A percentile compares a stretch with the other conserved stretches of the same genome.
phyloP scores from a whole-genome alignment of 345 rosid genomes.

The Isatis tinctoria region DNA sequence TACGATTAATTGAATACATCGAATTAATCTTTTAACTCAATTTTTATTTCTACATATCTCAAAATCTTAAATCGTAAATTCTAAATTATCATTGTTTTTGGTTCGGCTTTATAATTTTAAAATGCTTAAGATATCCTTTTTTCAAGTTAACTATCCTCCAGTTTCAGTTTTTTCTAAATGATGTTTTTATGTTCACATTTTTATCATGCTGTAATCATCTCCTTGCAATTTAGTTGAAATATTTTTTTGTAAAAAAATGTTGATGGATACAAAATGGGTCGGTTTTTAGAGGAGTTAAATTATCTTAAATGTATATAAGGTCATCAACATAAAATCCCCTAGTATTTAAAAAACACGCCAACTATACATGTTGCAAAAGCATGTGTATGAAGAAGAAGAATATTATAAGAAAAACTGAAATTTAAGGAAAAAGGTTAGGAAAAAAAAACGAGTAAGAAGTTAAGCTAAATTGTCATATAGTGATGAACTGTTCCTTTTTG shows the following conservation, averaged over 20 bases:
- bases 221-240: no score
- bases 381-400: not conserved
- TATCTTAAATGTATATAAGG: not conserved
- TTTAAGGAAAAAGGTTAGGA: not conserved
- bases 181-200: no score
- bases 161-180: no score
- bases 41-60: no score
- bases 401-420: not conserved
- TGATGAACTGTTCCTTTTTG: constrained; percentile 20
- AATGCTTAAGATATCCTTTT: no score
- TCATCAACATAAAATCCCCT: not conserved
- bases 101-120: no score
- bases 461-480: constrained; percentile 16
- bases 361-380: constrained; percentile 11
- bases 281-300: not conserved
- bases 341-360: not conserved
- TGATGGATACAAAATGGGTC: constrained; percentile 12
- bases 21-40: no score
- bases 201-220: no score
- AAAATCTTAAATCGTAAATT: no score
- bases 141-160: no score
- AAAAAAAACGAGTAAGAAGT: not conserved
- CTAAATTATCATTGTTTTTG: no score
- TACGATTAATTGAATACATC: no score
- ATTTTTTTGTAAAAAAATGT: not conserved